Evolutionary conservation across 371 early-diverging fungal genomes (phyloP).

Genomic region (Thermomucor indicae-seudaticae): DNA sequence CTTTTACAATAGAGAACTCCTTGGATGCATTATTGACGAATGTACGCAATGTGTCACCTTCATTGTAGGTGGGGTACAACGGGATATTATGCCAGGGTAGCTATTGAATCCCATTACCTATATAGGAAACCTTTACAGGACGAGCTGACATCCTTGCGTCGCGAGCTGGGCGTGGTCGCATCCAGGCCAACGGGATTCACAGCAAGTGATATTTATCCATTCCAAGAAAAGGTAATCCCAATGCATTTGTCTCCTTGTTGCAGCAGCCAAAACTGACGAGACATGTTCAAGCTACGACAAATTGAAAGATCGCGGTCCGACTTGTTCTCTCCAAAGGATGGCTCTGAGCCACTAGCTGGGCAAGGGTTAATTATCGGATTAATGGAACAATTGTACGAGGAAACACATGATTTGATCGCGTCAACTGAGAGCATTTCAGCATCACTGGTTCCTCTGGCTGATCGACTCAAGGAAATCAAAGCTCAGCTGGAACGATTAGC

Average conservation of each 20-base stretch:
- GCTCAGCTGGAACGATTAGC: constrained; percentile 68
- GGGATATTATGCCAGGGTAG: background rate
- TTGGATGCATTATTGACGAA: constrained; percentile 21
- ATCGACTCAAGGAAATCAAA: constrained; percentile 71
- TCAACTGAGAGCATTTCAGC: constrained; percentile 71
- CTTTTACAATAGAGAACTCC: constrained; percentile 19
- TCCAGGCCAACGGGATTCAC: constrained; percentile 42
- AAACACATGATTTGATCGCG: constrained; percentile 74
- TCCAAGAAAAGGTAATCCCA: constrained; percentile 62
- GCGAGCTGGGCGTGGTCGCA: constrained; percentile 51
- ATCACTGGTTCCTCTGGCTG: constrained; percentile 66
- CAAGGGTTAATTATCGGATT: constrained; percentile 82
- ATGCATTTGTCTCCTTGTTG: too few species aligned
- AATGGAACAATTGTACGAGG: constrained; percentile 79
- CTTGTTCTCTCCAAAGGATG: constrained; percentile 47
- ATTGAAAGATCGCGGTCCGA: constrained; percentile 66
- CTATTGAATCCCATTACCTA: background rate
- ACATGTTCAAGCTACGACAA: constrained; percentile 43
- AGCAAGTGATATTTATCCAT: constrained; percentile 40
- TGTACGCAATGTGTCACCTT: constrained; percentile 42
- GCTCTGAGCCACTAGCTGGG: constrained; percentile 66
- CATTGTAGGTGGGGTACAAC: constrained; percentile 21
- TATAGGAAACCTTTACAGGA: constrained; percentile 61
- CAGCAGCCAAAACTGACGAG: background rate
- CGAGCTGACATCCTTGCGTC: constrained; percentile 59